Percentiles rank a stretch among this genome's conserved stretches.
Evolutionary conservation across 176 grass and related monocot species (phyloP).

Genomic region (Juncus effusus): DNA sequence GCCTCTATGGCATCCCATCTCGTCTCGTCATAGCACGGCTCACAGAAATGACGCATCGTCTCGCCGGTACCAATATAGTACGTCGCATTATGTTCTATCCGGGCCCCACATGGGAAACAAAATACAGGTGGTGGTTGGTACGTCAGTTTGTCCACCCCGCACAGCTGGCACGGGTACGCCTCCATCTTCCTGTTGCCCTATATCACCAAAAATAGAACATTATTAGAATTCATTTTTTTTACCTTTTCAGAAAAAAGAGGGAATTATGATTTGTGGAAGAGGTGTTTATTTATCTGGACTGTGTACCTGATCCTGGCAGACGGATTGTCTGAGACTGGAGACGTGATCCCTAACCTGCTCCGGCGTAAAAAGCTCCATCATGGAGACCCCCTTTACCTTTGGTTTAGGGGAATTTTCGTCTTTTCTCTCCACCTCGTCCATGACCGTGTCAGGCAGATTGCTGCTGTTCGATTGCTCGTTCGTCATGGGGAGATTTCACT

Average conservation of each 20-base stretch:
- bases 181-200: slow-evolving; percentile 98
- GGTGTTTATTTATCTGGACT: no score
- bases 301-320: slow-evolving; percentile 68
- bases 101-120: slow-evolving; percentile 85
- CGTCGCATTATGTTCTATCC: slow-evolving; percentile 92
- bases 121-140: slow-evolving; percentile 98
- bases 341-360: slow-evolving; percentile 93
- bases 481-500: no score
- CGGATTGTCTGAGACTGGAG: slow-evolving; percentile 76
- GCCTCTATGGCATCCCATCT: slow-evolving; percentile 82
- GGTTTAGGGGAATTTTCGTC: slow-evolving; percentile 55
- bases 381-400: slow-evolving; percentile 94
- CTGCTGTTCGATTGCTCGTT: no score
- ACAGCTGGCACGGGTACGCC: slow-evolving; percentile 98
- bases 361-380: slow-evolving; percentile 95
- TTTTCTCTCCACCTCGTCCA: slow-evolving; percentile 38
- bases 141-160: slow-evolving; percentile 93
- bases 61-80: slow-evolving; percentile 87
- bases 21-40: slow-evolving; percentile 89
- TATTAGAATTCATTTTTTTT: no score
- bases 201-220: slow-evolving; percentile 22
- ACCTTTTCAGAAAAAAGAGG: no score
- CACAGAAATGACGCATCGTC: slow-evolving; percentile 78
- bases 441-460: slow-evolving; percentile 11
- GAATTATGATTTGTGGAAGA: slow-evolving; percentile 4